Base-by-base conservation (phyloP, 2,329 filamentous ascomycete species). In the Colletotrichum sojae region DNA sequence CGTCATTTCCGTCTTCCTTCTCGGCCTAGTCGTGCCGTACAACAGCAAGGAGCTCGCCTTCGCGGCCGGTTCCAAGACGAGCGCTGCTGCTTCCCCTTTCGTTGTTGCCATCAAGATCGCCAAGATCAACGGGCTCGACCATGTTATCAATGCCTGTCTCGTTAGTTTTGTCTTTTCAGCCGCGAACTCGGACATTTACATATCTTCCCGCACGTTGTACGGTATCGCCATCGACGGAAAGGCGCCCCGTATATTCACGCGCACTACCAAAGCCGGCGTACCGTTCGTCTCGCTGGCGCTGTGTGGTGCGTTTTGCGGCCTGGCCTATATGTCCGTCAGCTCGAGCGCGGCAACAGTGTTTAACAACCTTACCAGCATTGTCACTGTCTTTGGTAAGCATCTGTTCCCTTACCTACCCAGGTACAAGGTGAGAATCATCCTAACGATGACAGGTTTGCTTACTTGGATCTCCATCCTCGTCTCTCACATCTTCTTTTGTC, bases 21-120 rank as follows among this genome's bases (percentile, higher is more conserved):
- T 92, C 6, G 91, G 91, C 65, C 91, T 91, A 82, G 83, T 91
- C 13, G 88, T 93, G 1, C 89, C 90, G 0, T 92, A 91, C 81
- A 82, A 92, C 78, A 78, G 79, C 62, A 45, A 71, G 0, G 20
- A 71, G 8, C 80, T 88, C 13, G 79, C 85, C 9, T 78, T 79
- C 10, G 85, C 85, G 54, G 76, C 79, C 3, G 80, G 80, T 65
- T 72, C 79, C 3, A 79, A 79, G 60, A 85, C 74, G 3, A 73
- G 74, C 16, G 76, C 67, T 3, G 67, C 67, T 4, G 74, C 74
- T 0, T 75, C 73, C 3, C 66, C 54, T 0, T 65, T 69, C 4
- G 61, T 69, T 6, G 66, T 69, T 4, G 65, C 65, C 20, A 65
- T 68, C 22, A 65, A 63, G 10, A 58, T 68, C 1, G 60, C 60